Evolutionary conservation across 768 basidiomycete species (phyloP).

Genomic region (Leccinum barrowsii): DNA sequence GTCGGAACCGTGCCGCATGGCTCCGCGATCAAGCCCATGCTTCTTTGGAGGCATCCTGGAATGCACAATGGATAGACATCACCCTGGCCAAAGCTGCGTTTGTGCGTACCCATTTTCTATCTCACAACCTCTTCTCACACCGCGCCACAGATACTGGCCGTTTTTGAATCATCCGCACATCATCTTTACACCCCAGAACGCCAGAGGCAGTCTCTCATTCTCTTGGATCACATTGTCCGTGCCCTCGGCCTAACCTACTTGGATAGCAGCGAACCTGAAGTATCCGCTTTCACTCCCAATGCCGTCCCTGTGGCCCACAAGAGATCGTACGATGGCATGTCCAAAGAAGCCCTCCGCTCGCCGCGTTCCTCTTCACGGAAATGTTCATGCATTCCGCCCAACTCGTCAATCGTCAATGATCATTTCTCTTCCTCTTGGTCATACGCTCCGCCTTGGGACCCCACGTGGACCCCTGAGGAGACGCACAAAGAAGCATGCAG

Average conservation of each 20-base stretch:
- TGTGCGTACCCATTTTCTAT: conserved; percentile 35
- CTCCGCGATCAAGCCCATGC: conserved; percentile 55
- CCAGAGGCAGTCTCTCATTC: conserved; percentile 48
- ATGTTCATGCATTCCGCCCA: conserved; percentile 47
- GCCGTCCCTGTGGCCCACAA: conserved; percentile 48
- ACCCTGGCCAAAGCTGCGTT: conserved; percentile 71
- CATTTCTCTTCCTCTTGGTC: conserved; percentile 42
- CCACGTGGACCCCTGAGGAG: conserved; percentile 51
- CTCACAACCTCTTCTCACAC: conserved; percentile 10
- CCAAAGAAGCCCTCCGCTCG: conserved; percentile 26
- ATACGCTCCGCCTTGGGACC: conserved; percentile 59
- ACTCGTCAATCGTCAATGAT: conserved; percentile 32
- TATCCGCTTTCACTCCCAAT: conserved; percentile 46
- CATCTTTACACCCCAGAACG: conserved; percentile 58
- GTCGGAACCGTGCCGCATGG: conserved; percentile 55
- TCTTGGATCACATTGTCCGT: conserved; percentile 65
- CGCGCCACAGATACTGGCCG: conserved; percentile 57
- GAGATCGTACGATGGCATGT: conserved; percentile 26
- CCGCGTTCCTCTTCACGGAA: conserved; percentile 30
- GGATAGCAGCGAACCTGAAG: conserved; percentile 54
- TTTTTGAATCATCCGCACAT: conserved; percentile 76
- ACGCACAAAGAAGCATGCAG: conserved; percentile 66
- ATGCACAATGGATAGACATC: conserved; percentile 52
- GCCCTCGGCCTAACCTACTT: conserved; percentile 49
- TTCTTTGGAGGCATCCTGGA: conserved; percentile 50